Percentiles rank a stretch among this genome's conserved stretches.
These are phyloP conservation scores for Suhomyces taliae DNA, from an alignment of 1,139 yeast genomes.

Conservation along the genomic window DNA sequence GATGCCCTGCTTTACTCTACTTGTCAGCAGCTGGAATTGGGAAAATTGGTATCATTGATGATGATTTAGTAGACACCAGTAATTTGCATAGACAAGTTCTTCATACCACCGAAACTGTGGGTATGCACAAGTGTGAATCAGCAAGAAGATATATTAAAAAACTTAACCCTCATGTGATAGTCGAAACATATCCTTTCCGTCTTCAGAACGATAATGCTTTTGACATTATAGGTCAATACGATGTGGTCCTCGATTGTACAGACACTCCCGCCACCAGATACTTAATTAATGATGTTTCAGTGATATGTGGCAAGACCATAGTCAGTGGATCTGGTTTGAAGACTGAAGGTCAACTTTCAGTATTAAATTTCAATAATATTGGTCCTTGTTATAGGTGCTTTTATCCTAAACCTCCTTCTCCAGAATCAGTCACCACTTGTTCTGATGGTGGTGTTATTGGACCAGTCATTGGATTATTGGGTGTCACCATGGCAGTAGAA, in stretches of 20 bases:
- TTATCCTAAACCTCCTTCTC: constrained; percentile 88
- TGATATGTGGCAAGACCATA: constrained; percentile 63
- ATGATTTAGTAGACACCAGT: constrained; percentile 78
- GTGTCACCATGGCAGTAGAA: constrained; percentile 86
- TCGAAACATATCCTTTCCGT: constrained; percentile 52
- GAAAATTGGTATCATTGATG: constrained; percentile 79
- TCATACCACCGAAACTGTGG: constrained; percentile 68
- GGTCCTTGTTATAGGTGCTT: constrained; percentile 97
- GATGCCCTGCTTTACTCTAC: constrained; percentile 87
- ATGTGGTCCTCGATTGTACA: constrained; percentile 86
- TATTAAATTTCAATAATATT: constrained; percentile 60
- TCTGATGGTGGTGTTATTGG: constrained; percentile 96
- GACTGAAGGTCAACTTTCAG: constrained; percentile 85
- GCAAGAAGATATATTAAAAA: constrained; percentile 55
- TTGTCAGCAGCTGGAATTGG: constrained; percentile 90
- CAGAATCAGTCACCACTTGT: constrained; percentile 79
- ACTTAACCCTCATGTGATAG: constrained; percentile 67
- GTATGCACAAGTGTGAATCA: constrained; percentile 72
- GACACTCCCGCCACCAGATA: constrained; percentile 90
- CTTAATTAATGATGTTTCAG: constrained; percentile 83
- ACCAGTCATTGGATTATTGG: constrained; percentile 91
- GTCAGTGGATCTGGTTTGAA: constrained; percentile 92
- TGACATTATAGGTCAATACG: constrained; percentile 60
- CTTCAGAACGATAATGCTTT: constrained; percentile 62
- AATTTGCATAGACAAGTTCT: constrained; percentile 89